Conservation (phyloP, 768 basidiomycete genomes). For the Boletus insuetus region DNA sequence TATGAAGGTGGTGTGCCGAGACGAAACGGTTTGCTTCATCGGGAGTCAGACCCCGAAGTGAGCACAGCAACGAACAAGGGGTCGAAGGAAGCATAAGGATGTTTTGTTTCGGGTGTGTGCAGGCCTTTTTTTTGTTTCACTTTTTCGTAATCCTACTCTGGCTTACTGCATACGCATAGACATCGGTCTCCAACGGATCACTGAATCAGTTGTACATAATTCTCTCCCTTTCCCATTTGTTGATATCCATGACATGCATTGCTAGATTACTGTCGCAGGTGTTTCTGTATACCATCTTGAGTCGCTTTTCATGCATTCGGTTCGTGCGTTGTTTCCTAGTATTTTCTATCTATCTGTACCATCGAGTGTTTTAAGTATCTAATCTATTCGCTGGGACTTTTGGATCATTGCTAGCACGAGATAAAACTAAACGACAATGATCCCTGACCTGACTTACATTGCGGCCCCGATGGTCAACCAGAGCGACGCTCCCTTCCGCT, state of each 20-base stretch:
- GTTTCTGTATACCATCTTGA: slow-evolving; percentile 21
- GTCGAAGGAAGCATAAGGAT: slow-evolving; percentile 21
- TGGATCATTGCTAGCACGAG: not conserved
- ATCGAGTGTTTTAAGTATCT: slow-evolving; percentile 6
- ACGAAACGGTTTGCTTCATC: slow-evolving; percentile 29
- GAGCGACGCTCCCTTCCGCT: slow-evolving; percentile 72
- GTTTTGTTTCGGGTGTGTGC: slow-evolving; percentile 12
- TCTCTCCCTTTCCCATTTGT: slow-evolving; percentile 1
- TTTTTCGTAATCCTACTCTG: slow-evolving; percentile 5
- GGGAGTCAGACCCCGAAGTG: slow-evolving; percentile 31
- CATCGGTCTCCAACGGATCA: slow-evolving; percentile 10
- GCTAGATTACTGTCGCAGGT: slow-evolving; percentile 22
- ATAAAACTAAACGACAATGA: slow-evolving; percentile 4
- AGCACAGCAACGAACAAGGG: slow-evolving; percentile 22
- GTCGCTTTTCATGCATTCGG: not conserved
- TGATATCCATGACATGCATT: slow-evolving; percentile 26
- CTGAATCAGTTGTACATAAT: slow-evolving; percentile 2
- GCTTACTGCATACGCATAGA: slow-evolving; percentile 11
- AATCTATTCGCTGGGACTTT: slow-evolving; percentile 14
- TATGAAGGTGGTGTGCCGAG: slow-evolving; percentile 25
- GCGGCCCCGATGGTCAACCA: slow-evolving; percentile 81
- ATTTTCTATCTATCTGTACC: slow-evolving; percentile 17
- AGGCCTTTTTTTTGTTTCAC: slow-evolving; percentile 4
- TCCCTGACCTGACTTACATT: slow-evolving; percentile 38
- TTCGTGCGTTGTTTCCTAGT: not conserved